These are phyloP conservation scores for Hyphopichia burtonii DNA, from an alignment of 1,139 yeast species.

Conservation along the genomic window DNA sequence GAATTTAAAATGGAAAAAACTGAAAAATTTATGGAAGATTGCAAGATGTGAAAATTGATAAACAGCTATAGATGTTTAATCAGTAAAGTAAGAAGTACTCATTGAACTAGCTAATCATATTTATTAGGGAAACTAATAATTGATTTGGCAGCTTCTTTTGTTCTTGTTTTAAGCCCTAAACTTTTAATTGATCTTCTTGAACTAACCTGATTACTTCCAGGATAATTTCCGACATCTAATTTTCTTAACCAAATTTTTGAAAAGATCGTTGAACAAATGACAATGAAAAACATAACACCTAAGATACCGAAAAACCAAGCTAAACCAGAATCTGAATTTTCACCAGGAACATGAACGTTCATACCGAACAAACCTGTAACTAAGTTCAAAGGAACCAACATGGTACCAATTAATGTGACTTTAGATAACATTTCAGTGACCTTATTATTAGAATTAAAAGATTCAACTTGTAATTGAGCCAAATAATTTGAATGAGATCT, in stretches of 20 bases:
- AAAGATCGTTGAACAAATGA: constrained; percentile 24
- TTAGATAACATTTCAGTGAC: constrained; percentile 86
- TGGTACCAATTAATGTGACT: constrained; percentile 87
- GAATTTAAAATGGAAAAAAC: neutral
- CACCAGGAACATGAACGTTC: constrained; percentile 90
- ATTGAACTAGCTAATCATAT: constrained; percentile 18
- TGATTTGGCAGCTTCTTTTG: constrained; percentile 35
- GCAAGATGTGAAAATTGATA: no score
- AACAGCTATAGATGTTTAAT: no score
- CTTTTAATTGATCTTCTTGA: constrained; percentile 43
- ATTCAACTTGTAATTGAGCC: constrained; percentile 92
- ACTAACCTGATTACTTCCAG: constrained; percentile 12
- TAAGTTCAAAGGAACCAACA: constrained; percentile 84
- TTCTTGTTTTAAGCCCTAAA: constrained; percentile 39
- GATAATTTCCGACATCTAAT: constrained; percentile 15
- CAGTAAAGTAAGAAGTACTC: neutral
- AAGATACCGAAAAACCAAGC: constrained; percentile 39
- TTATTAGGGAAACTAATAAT: constrained; percentile 43
- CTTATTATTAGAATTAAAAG: constrained; percentile 78
- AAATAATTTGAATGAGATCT: constrained; percentile 89
- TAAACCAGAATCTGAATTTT: constrained; percentile 18
- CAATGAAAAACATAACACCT: constrained; percentile 36
- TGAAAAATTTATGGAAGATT: neutral
- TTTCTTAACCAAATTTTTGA: constrained; percentile 40
- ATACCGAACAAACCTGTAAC: constrained; percentile 94